Evolutionary conservation across 129 eudicot species (phyloP).

Genomic region (Mikania micrantha): DNA sequence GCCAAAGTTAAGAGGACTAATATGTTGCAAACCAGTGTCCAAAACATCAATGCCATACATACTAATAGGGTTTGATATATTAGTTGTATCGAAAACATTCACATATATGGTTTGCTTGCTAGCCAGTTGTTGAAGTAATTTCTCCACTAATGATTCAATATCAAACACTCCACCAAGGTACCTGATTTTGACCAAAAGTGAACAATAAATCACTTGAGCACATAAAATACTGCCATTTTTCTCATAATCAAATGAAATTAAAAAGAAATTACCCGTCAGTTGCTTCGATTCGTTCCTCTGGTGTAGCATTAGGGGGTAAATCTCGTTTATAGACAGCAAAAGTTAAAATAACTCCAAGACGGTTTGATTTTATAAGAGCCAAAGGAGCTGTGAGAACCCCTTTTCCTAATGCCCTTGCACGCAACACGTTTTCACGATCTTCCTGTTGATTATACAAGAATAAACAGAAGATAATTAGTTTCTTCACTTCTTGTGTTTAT

Average conservation of each 20-base stretch:
- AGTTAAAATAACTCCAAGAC: conserved; percentile 89
- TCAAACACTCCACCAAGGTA: conserved; percentile 94
- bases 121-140: conserved; percentile 95
- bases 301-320: conserved; percentile 74
- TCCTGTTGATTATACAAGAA: conserved; percentile 38
- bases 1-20: conserved; percentile 82
- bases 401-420: conserved; percentile 89
- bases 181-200: conserved; percentile 35
- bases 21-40: conserved; percentile 52
- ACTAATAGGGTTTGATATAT: conserved; percentile 70
- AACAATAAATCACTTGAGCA: background rate
- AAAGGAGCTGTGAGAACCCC: conserved; percentile 99
- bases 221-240: background rate
- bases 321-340: conserved; percentile 90
- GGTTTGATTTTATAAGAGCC: conserved; percentile 73
- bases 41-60: conserved; percentile 73
- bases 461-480: background rate
- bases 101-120: conserved; percentile 93
- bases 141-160: conserved; percentile 90
- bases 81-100: conserved; percentile 81
- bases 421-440: conserved; percentile 90
- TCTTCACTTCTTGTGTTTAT: background rate
- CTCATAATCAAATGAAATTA: background rate
- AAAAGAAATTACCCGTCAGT: conserved; percentile 58
- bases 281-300: conserved; percentile 67